These are phyloP conservation scores for Pyracantha coccinea DNA, from an alignment of 331 rosid species.

Conservation along the genomic window DNA sequence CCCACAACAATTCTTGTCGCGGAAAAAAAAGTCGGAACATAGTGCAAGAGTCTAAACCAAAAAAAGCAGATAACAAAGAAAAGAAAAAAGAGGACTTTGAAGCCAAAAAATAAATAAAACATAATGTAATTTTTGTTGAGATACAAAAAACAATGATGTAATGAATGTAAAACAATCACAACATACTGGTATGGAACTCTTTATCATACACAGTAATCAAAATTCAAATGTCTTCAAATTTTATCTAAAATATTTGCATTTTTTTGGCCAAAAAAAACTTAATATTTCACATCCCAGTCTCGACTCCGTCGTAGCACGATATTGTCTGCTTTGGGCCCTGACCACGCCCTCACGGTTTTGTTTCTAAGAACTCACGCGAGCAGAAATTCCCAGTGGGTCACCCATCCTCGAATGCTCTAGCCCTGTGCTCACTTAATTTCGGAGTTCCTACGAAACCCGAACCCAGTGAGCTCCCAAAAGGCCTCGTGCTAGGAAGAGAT, in stretches of 20 bases:
- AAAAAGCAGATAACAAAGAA: neutral
- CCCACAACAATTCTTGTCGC: neutral
- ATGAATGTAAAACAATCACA: neutral
- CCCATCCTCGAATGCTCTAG: too few relatives aligned
- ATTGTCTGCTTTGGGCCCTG: too few relatives aligned
- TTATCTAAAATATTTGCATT: neutral
- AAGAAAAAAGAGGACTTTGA: neutral
- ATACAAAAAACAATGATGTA: neutral
- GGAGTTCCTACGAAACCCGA: too few relatives aligned
- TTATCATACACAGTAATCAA: neutral
- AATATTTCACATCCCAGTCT: too few relatives aligned
- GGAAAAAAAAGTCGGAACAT: neutral
- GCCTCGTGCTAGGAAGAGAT: too few relatives aligned
- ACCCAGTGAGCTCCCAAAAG: too few relatives aligned
- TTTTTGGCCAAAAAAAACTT: neutral
- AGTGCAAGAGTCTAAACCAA: neutral
- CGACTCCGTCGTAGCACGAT: too few relatives aligned
- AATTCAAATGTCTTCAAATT: neutral
- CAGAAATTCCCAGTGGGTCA: too few relatives aligned
- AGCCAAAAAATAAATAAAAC: neutral
- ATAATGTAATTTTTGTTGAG: neutral
- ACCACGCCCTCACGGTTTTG: too few relatives aligned
- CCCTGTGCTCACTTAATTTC: too few relatives aligned
- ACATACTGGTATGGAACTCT: neutral
- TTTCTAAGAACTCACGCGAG: too few relatives aligned